phyloP scores from a whole-genome alignment of 2,329 filamentous ascomycete species.

The Xylaria sp. region DNA sequence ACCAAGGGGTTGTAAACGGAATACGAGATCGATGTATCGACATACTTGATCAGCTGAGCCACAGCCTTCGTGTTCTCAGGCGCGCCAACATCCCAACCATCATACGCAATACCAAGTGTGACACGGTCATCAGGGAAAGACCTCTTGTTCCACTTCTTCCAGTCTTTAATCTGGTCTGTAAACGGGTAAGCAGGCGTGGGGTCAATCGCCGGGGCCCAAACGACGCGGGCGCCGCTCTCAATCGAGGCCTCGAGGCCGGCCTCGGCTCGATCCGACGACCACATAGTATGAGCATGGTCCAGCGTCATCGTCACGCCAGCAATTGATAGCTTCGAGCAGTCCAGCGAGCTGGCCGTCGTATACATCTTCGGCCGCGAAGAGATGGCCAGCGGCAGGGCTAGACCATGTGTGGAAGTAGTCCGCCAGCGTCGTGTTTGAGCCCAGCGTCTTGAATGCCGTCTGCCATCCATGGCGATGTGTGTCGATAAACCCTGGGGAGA shows the following conservation, averaged over 20 bases:
- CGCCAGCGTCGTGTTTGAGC: slow-evolving; percentile 55
- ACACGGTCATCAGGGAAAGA: slow-evolving; percentile 39
- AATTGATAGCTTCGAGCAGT: slow-evolving; percentile 56
- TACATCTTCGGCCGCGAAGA: slow-evolving; percentile 51
- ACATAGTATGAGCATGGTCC: slow-evolving; percentile 59
- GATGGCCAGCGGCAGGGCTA: slow-evolving; percentile 39
- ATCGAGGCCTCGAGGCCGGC: slow-evolving; percentile 54
- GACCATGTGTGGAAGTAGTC: slow-evolving; percentile 54
- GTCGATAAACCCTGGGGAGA: slow-evolving; percentile 62
- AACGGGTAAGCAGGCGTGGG: slow-evolving; percentile 43
- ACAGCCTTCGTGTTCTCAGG: slow-evolving; percentile 41
- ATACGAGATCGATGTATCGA: too few relatives aligned
- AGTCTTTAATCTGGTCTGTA: slow-evolving; percentile 47
- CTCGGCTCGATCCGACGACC: slow-evolving; percentile 48
- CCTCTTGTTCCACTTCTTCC: slow-evolving; percentile 45
- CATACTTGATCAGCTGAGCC: slow-evolving; percentile 43
- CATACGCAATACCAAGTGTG: slow-evolving; percentile 50
- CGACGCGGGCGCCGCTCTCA: slow-evolving; percentile 55
- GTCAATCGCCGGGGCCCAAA: slow-evolving; percentile 53
- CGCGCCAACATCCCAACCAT: slow-evolving; percentile 43
- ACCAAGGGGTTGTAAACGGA: background rate
- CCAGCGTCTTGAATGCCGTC: slow-evolving; percentile 59
- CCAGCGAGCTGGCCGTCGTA: slow-evolving; percentile 54
- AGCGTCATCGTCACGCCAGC: slow-evolving; percentile 59
- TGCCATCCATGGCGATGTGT: slow-evolving; percentile 64